Evolutionary conservation across 805 yeast genomes (phyloP).

Genomic region (Saccharomycopsis javanensis): DNA sequence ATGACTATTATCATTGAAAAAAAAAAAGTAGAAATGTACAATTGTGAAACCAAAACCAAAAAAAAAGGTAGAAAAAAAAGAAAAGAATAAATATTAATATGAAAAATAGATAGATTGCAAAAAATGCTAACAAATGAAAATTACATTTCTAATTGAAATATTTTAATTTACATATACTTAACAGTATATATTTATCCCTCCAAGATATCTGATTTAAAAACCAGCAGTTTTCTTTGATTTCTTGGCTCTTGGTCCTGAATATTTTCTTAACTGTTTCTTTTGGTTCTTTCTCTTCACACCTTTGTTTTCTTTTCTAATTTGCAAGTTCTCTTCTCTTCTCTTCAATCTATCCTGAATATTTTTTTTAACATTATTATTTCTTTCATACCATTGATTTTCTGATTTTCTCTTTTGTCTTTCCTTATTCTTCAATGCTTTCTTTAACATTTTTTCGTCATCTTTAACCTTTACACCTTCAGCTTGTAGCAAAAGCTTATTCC

Average conservation of each 20-base stretch:
- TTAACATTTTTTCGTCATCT: constrained; percentile 82
- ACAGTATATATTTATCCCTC: too few species aligned
- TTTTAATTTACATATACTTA: too few species aligned
- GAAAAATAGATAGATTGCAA: too few species aligned
- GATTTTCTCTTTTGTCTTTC: constrained; percentile 77
- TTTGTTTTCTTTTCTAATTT: constrained; percentile 76
- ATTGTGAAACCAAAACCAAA: too few species aligned
- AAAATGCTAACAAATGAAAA: too few species aligned
- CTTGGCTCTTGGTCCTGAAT: constrained; percentile 23
- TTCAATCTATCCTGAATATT: constrained; percentile 66
- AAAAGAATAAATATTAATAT: too few species aligned
- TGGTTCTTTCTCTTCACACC: constrained; percentile 71
- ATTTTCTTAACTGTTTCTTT: constrained; percentile 54
- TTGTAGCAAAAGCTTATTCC: constrained; percentile 77
- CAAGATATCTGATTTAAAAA: constrained; percentile 8
- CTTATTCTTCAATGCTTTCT: constrained; percentile 76
- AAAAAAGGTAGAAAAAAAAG: too few species aligned
- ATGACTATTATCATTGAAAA: too few species aligned
- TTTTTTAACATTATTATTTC: constrained; percentile 71
- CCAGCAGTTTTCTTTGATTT: constrained; percentile 17
- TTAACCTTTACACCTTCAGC: constrained; percentile 84
- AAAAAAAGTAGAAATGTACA: too few species aligned
- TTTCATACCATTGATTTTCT: constrained; percentile 85
- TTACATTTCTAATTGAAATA: too few species aligned
- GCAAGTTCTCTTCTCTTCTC: constrained; percentile 86